Base-by-base conservation (phyloP, 2,329 filamentous ascomycete genomes). In the Fusarium equiseti region DNA sequence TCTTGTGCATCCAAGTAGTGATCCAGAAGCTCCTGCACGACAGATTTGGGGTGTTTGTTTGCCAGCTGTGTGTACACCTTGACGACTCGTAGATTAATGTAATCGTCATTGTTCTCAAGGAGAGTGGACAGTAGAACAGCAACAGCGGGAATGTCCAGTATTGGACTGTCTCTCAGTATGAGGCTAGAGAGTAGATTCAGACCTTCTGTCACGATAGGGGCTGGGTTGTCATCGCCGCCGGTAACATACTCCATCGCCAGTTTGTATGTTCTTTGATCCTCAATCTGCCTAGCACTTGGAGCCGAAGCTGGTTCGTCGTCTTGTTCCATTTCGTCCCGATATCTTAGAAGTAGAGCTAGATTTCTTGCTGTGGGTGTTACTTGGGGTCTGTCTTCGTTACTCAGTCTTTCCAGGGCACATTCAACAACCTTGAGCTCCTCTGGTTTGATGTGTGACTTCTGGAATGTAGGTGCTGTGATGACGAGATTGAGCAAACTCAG, bases 41-140 rank as follows among this genome's bases (percentile, higher is more conserved):
- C 89, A 1, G 90, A 86, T 44, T 85, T 87, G 0, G 91, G 89
- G 53, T 92, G 90, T 59, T 83, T 85, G 66, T 84, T 80, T 0
- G 90, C 87, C 13, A 94, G 79, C 26, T 88, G 86, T 1, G 87
- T 86, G 63, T 92, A 88, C 2, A 90, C 84, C 66, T 88, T 89
- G 66, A 94, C 88, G 18, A 89, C 87, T n/a, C 88, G 86, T 5
- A 91, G 82, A 73, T 92, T 91, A 65, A 93, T 89, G 75, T 91
- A 94, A 59, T 92, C 90, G 59, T 94, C 92, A 8, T 85, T 82
- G 51, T 92, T 90, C 64, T 86, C 85, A 2, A 93, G 81, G 1
- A 93, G 83, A 12, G 86, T 88, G 2, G 89, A 88, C 56, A 93
- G 82, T 2, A 92, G 83, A 8, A 91, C 86, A 1, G 91, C 82